phyloP scores from a whole-genome alignment of 805 yeast species.

The Candida quercuum region DNA sequence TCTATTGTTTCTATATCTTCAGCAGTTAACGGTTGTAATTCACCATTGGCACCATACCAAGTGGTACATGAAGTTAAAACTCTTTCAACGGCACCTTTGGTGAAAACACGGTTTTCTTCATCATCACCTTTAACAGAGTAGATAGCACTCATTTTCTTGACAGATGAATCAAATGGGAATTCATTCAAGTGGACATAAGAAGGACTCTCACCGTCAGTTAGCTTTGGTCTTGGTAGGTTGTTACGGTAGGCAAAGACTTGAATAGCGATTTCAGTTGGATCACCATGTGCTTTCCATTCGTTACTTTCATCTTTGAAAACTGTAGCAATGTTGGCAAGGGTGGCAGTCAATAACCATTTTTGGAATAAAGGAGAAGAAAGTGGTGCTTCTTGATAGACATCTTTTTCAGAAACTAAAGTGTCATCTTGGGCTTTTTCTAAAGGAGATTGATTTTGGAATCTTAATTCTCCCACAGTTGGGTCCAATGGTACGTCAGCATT shows the following conservation, averaged over 20 bases:
- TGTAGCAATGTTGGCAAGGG: constrained; percentile 76
- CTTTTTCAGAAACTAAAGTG: constrained; percentile 9
- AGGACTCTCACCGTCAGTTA: constrained; percentile 32
- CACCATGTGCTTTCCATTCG: constrained; percentile 78
- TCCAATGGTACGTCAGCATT: constrained; percentile 56
- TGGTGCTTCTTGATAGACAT: neutral
- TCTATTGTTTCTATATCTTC: constrained; percentile 39
- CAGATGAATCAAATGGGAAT: constrained; percentile 70
- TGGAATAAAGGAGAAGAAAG: constrained; percentile 9
- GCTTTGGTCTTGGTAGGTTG: constrained; percentile 39
- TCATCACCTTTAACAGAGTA: constrained; percentile 33
- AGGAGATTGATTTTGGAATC: constrained; percentile 18
- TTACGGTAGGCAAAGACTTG: constrained; percentile 69
- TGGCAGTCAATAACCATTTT: constrained; percentile 59
- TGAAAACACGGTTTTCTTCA: constrained; percentile 31
- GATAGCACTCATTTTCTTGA: constrained; percentile 68
- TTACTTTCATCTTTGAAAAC: constrained; percentile 44
- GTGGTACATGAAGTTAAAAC: constrained; percentile 48
- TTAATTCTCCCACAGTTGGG: constrained; percentile 50
- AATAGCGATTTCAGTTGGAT: constrained; percentile 86
- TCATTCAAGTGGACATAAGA: constrained; percentile 43
- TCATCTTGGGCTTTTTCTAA: constrained; percentile 17
- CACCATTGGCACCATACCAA: constrained; percentile 38
- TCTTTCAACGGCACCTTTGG: constrained; percentile 79
- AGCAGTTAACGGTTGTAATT: constrained; percentile 31